Conservation (phyloP, 2,329 filamentous ascomycete genomes). For the Atkinsonella texensis region DNA sequence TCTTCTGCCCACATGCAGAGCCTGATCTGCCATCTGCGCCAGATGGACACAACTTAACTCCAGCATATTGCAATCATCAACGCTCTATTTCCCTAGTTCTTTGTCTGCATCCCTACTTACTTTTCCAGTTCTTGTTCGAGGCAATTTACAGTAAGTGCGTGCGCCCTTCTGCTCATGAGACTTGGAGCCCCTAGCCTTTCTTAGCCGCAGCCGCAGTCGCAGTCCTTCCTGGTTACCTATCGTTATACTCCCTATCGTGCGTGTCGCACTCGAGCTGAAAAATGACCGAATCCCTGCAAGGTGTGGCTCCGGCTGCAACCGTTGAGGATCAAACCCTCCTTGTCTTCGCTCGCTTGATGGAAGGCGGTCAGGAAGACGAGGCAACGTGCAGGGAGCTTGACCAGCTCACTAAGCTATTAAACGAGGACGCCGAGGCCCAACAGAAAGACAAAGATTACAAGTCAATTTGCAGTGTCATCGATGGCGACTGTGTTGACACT, state of each 20-base stretch:
- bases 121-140: too few relatives aligned
- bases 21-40: not conserved
- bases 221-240: too few relatives aligned
- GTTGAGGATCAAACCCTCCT: constrained; percentile 58
- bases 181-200: not conserved
- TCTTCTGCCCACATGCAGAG: not conserved
- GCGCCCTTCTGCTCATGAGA: not conserved
- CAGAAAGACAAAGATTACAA: constrained; percentile 28
- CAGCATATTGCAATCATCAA: not conserved
- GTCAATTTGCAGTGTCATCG: constrained; percentile 50
- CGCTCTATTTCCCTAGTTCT: not conserved
- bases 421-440: constrained; percentile 37
- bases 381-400: constrained; percentile 51
- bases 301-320: constrained; percentile 19
- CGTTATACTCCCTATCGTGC: not conserved
- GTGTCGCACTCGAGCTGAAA: not conserved
- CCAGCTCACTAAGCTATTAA: constrained; percentile 46
- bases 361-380: constrained; percentile 73
- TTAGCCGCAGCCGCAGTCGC: not conserved
- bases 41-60: not conserved
- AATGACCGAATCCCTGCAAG: constrained; percentile 24
- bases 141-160: not conserved
- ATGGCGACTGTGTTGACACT: constrained; percentile 68
- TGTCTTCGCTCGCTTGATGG: constrained; percentile 79
- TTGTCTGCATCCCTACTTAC: not conserved